Evolutionary conservation across 1,284 basidiomycete genomes (phyloP).

Genomic region (Boletellus deceptivus): DNA sequence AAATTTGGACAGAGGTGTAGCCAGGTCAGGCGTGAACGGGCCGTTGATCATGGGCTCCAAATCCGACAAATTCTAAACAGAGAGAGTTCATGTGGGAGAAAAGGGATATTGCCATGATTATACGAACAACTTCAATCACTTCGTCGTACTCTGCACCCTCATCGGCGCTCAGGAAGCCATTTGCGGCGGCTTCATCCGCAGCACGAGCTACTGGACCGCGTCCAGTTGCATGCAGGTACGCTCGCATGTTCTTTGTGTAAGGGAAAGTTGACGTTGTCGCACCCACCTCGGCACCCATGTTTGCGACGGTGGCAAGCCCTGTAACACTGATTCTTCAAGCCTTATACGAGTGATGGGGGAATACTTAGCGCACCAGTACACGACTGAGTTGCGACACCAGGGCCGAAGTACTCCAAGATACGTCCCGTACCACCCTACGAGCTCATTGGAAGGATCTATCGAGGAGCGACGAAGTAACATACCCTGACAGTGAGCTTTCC

Average conservation of each 20-base stretch:
- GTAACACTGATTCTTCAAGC: not conserved
- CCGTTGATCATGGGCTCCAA: slow-evolving; percentile 97
- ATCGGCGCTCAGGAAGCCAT: slow-evolving; percentile 83
- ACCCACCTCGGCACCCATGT: slow-evolving; percentile 99
- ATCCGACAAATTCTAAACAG: slow-evolving; percentile 75
- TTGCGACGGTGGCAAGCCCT: slow-evolving; percentile 92
- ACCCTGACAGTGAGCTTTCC: slow-evolving; percentile 94
- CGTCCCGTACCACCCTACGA: slow-evolving; percentile 89
- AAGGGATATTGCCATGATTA: not conserved
- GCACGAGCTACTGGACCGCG: slow-evolving; percentile 85
- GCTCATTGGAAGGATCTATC: slow-evolving; percentile 5
- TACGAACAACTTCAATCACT: slow-evolving; percentile 85
- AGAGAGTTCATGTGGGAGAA: not conserved
- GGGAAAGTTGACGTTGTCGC: slow-evolving; percentile 98
- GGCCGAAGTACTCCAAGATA: slow-evolving; percentile 97
- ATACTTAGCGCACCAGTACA: slow-evolving; percentile 72
- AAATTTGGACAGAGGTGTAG: slow-evolving; percentile 94
- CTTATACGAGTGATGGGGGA: not conserved
- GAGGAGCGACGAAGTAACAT: slow-evolving; percentile 28
- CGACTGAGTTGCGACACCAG: slow-evolving; percentile 88
- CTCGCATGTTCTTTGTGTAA: slow-evolving; percentile 87
- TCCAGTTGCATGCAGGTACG: slow-evolving; percentile 89
- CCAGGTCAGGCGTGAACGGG: slow-evolving; percentile 96
- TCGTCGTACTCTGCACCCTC: slow-evolving; percentile 95
- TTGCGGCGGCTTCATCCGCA: slow-evolving; percentile 80